Evolutionary conservation across 345 rosid genomes (phyloP).

Genomic region (Draba incana): DNA sequence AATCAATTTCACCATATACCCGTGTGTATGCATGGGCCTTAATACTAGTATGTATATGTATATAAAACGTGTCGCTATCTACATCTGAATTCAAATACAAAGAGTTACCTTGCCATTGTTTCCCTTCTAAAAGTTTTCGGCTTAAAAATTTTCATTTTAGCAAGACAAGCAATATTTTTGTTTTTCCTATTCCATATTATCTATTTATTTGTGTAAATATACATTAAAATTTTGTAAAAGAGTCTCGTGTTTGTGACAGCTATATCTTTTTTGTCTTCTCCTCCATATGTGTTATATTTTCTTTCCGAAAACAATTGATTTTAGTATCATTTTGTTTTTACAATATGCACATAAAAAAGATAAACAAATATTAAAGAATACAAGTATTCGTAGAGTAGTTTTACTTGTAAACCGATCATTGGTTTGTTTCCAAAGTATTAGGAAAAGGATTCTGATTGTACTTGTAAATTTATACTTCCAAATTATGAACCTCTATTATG

Average conservation of each 20-base stretch:
- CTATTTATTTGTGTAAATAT: conserved; percentile 14
- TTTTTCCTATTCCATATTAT: conserved; percentile 28
- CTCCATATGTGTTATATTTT: conserved; percentile 19
- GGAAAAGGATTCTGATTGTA: conserved; percentile 28
- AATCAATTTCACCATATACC: too few relatives aligned
- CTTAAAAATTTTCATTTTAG: conserved; percentile 28
- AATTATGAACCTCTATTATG: conserved; percentile 10
- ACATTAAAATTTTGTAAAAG: conserved; percentile 22
- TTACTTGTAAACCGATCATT: conserved; percentile 21
- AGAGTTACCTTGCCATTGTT: conserved; percentile 37
- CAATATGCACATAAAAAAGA: conserved; percentile 16
- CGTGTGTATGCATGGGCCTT: too few relatives aligned
- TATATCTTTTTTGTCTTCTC: conserved; percentile 41
- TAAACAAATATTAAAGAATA: neutral
- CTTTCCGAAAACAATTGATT: conserved; percentile 12
- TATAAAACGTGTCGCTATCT: conserved; percentile 23
- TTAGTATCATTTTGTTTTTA: conserved; percentile 28
- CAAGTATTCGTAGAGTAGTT: conserved; percentile 19
- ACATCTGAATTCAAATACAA: conserved; percentile 32
- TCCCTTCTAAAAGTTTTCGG: conserved; percentile 32
- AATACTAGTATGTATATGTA: too few relatives aligned
- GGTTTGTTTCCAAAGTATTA: conserved; percentile 34
- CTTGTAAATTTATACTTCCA: conserved; percentile 27
- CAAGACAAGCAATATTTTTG: conserved; percentile 20
- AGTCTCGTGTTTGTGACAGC: conserved; percentile 47